These are phyloP conservation scores for Linnemannia exigua DNA, from an alignment of 192 early-diverging fungal genomes.

Conservation along the genomic window DNA sequence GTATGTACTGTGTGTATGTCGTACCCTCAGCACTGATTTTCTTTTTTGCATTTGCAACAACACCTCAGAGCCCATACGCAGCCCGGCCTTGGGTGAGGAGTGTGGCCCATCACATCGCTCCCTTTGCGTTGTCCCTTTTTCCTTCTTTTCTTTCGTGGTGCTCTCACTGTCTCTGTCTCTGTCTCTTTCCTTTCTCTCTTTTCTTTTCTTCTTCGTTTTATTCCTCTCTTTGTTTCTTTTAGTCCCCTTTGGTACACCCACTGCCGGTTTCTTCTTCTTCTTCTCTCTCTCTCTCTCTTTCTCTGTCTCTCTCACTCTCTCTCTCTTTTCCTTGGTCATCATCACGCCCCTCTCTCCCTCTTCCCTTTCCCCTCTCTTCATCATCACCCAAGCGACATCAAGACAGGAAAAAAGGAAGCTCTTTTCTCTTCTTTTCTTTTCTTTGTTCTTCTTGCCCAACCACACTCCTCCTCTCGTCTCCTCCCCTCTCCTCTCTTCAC, in stretches of 20 bases:
- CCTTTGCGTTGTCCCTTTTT: neutral
- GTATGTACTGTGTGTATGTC: no score
- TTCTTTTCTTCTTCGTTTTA: neutral
- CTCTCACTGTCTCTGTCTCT: constrained; percentile 1
- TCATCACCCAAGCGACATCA: neutral
- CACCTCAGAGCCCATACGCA: no score
- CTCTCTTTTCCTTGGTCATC: no score
- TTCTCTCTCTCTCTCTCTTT: neutral
- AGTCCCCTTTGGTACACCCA: no score
- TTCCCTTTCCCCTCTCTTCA: neutral
- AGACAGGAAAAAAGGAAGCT: neutral
- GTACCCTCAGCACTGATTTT: no score
- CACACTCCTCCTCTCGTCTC: neutral
- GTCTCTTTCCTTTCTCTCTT: neutral
- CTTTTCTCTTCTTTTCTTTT: neutral
- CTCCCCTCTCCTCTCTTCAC: neutral
- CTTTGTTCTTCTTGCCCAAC: neutral
- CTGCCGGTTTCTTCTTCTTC: neutral
- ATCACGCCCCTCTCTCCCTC: neutral
- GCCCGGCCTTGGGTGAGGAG: no score
- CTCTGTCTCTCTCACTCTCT: neutral
- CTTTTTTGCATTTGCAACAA: no score
- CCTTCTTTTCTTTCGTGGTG: neutral
- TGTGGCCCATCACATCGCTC: neutral
- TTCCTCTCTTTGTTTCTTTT: neutral